Percentiles rank a stretch among this genome's conserved stretches.
Conservation (phyloP, 495 filamentous ascomycete genomes). For the Tuber melanosporum region DNA sequence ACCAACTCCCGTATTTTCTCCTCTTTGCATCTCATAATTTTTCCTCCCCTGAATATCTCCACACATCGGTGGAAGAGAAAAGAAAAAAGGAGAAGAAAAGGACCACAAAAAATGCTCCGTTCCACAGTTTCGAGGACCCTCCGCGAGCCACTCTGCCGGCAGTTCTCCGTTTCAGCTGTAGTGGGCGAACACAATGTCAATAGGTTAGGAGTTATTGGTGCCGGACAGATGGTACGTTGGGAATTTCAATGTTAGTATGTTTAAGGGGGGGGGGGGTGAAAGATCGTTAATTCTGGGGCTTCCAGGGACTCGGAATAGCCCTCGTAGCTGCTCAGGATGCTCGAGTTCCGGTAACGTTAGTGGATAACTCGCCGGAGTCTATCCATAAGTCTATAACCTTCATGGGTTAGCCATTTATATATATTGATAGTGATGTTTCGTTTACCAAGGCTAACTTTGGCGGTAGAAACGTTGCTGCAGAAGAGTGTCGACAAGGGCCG, state of each 20-base stretch:
- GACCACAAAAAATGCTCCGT: background rate
- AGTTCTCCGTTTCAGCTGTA: conserved; percentile 8
- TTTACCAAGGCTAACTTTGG: background rate
- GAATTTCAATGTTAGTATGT: background rate
- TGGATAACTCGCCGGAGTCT: conserved; percentile 80
- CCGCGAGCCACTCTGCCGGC: background rate
- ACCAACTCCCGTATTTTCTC: background rate
- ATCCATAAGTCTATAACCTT: conserved; percentile 88
- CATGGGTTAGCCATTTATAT: conserved; percentile 50
- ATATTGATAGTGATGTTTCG: conserved; percentile 5
- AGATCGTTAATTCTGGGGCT: conserved; percentile 8
- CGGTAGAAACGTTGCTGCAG: conserved; percentile 74
- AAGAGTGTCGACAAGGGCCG: conserved; percentile 84
- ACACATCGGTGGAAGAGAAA: background rate
- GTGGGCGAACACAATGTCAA: conserved; percentile 56
- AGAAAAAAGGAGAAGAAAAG: too few relatives aligned
- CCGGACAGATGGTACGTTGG: conserved; percentile 81
- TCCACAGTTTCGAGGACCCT: background rate
- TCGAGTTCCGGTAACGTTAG: conserved; percentile 72
- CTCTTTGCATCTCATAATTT: background rate
- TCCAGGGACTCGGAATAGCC: conserved; percentile 88
- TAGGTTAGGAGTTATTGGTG: conserved; percentile 84
- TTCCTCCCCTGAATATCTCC: background rate
- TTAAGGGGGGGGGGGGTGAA: conserved; percentile 20
- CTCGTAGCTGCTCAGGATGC: conserved; percentile 86